Conservation (phyloP, 208 protist species). For the Crithidia acanthocephali region DNA sequence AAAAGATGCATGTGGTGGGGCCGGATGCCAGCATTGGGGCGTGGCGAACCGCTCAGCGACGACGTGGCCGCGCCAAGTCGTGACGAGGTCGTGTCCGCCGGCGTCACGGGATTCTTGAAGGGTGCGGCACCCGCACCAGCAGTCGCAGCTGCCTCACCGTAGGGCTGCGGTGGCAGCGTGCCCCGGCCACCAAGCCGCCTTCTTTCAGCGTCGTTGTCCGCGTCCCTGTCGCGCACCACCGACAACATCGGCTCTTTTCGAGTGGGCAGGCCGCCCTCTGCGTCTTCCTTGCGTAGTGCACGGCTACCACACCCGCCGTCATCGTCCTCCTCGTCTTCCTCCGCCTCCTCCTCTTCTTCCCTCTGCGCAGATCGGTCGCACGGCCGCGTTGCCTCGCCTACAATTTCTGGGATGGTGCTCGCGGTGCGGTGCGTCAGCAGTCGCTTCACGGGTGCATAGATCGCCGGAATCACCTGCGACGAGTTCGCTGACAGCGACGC, state of each 20-base stretch:
- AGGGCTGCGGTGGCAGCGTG: not conserved
- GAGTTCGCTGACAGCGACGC: slow-evolving; percentile 15
- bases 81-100: not conserved
- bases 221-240: too few relatives aligned
- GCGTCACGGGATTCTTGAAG: not conserved
- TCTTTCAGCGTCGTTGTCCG: too few relatives aligned
- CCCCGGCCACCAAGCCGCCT: too few relatives aligned
- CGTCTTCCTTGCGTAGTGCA: too few relatives aligned
- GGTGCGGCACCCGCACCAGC: not conserved
- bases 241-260: not conserved
- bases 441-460: slow-evolving; percentile 29
- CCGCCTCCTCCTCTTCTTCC: not conserved
- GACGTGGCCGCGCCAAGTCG: slow-evolving; percentile 1
- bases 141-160: not conserved
- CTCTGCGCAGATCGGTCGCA: not conserved
- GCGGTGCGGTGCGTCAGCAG: slow-evolving; percentile 15
- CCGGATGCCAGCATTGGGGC: slow-evolving; percentile 8
- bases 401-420: not conserved
- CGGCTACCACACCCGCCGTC: too few relatives aligned
- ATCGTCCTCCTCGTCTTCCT: not conserved
- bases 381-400: not conserved
- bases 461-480: slow-evolving; percentile 12
- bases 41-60: slow-evolving; percentile 6
- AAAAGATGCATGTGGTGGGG: slow-evolving; percentile 25
- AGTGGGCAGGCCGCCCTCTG: too few relatives aligned